A percentile compares a stretch with the other conserved stretches of the same genome.
phyloP scores from a whole-genome alignment of 2,329 filamentous ascomycete genomes.

The Botrytis fragariae region DNA sequence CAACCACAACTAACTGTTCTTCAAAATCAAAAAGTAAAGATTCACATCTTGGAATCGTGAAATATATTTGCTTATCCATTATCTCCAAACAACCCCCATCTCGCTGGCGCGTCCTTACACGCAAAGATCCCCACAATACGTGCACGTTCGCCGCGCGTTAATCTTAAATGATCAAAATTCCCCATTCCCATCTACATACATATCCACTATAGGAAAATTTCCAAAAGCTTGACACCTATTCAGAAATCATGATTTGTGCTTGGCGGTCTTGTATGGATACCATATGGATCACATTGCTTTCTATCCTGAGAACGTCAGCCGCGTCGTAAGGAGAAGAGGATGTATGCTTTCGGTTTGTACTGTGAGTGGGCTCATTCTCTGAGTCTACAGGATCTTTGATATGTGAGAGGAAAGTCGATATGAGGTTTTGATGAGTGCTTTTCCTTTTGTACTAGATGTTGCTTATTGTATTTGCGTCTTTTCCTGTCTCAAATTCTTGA shows the following conservation, averaged over 20 bases:
- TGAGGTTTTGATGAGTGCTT: background rate
- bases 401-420: background rate
- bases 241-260: background rate
- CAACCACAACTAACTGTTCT: background rate
- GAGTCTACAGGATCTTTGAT: background rate
- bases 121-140: conserved; percentile 3
- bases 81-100: background rate
- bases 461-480: background rate
- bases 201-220: background rate
- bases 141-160: conserved; percentile 17
- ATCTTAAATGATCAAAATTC: background rate
- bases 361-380: background rate
- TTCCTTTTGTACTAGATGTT: background rate
- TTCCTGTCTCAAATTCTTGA: too few relatives aligned
- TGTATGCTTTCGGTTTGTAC: background rate
- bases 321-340: background rate
- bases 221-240: conserved; percentile 1
- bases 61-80: background rate
- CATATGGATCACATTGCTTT: background rate
- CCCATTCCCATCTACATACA: background rate
- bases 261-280: background rate
- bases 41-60: background rate
- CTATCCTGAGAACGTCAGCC: background rate
- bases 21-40: background rate
- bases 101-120: conserved; percentile 16